Evolutionary conservation across 2,329 filamentous ascomycete species (phyloP), one percentile per base, ranked within the genome.

Genomic region (Atkinsonella texensis): DNA sequence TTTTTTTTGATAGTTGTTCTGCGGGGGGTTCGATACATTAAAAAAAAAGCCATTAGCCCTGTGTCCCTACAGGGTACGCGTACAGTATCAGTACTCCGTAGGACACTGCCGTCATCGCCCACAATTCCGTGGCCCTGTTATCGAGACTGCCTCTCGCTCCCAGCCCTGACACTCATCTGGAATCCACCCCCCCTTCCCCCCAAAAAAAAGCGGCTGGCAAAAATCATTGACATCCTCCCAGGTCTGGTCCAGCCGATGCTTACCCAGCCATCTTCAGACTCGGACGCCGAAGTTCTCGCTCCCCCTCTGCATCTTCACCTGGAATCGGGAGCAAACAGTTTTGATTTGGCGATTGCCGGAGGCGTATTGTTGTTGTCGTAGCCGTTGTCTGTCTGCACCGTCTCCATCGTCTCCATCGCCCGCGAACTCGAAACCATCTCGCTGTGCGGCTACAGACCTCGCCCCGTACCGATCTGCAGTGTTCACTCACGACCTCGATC

Each of bases 261-360:
- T 57, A 60, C 62, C 71, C 70, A 73, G 70, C 72, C 71, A 70
- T 72, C 65, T 62, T 60, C 60, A 65, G 62, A 59, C 62, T 65
- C 65, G 67, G 68, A 58, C 54, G 53, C 59, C 62, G 59, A 66
- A 58, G 59, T 54, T 56, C 59, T 59, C 62, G 59, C 58, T 62
- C 64, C 59, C 28, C 61, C 63, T 58, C 57, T 52, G 28, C 55
- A 48, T 49, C 51, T 43, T 46, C 48, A 28, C 54, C 56, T 60
- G 55, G 58, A 55, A 58, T 58, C 55, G 53, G 58, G 51, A 57
- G 48, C 46, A 23, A 51, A 52, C 44, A 49, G 49, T 39, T 35
- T 20, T 32, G n/a, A 7, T 40, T 41, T 32, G 28, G 38, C 51
- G 35, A 35, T 40, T 46, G 28, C 31, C 46, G 33, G 18, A n/a